Evolutionary conservation across 352 stramenopile genomes (phyloP).

Genomic region (Globisporangium alternatum): DNA sequence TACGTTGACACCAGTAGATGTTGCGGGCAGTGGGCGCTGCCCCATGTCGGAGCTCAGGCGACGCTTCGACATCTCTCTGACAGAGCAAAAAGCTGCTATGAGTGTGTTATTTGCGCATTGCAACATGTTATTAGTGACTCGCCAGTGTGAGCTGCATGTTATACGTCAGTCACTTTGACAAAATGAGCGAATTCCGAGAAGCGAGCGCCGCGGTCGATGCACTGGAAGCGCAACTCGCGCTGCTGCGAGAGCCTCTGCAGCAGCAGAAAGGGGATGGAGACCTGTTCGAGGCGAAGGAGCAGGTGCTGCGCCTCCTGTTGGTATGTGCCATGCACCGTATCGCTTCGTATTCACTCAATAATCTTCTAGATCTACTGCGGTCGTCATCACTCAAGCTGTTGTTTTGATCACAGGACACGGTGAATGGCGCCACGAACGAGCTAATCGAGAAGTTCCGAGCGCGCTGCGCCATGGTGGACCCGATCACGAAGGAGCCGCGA

Average conservation of each 20-base stretch:
- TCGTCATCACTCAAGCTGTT: conserved; percentile 1
- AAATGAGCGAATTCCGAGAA: conserved; percentile 59
- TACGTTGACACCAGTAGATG: not conserved
- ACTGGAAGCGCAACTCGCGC: conserved; percentile 35
- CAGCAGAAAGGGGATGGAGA: not conserved
- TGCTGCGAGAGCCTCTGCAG: conserved; percentile 22
- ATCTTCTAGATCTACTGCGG: not conserved
- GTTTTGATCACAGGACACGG: conserved; percentile 18
- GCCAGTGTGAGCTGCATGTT: too few relatives aligned
- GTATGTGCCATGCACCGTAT: not conserved
- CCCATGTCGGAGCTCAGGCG: conserved; percentile 3
- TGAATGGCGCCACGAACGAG: conserved; percentile 27
- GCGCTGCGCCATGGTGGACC: conserved; percentile 58
- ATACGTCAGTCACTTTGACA: not conserved
- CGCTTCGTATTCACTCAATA: not conserved
- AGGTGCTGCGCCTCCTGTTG: conserved; percentile 3
- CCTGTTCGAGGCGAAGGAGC: not conserved
- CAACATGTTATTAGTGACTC: too few relatives aligned
- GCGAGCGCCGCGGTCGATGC: conserved; percentile 35
- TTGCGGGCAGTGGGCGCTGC: not conserved
- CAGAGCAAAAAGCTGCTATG: not conserved
- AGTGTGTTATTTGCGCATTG: not conserved
- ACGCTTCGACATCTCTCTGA: conserved; percentile 13
- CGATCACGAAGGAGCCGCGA: conserved; percentile 63
- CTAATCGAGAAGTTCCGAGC: conserved; percentile 53